Evolutionary conservation across 1,139 yeast genomes (phyloP).

Genomic region (Candida tetrigidarum): DNA sequence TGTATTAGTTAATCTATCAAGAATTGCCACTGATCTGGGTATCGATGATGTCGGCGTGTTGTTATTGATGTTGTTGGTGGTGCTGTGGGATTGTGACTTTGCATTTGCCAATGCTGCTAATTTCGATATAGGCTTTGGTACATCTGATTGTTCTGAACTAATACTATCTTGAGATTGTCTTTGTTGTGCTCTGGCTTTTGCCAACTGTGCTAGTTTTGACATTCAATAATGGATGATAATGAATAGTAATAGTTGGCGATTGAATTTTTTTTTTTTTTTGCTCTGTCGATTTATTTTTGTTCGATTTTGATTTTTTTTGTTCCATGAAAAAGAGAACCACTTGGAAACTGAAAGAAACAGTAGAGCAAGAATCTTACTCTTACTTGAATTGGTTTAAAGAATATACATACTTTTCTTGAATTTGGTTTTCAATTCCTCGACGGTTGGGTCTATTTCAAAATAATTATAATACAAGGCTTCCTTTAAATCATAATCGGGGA

Average conservation of each 20-base stretch:
- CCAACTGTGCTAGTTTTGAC: constrained; percentile 27
- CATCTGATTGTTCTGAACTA: constrained; percentile 5
- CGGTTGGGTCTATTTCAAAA: constrained; percentile 57
- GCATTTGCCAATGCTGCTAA: constrained; percentile 53
- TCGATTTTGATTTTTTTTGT: not conserved
- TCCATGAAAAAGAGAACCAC: not conserved
- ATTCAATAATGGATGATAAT: constrained; percentile 6
- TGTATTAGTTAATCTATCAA: constrained; percentile 20
- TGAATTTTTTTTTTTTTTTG: constrained; percentile 1
- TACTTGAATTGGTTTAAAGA: too few relatives aligned
- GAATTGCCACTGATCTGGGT: constrained; percentile 25
- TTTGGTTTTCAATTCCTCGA: constrained; percentile 53
- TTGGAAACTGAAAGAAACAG: not conserved
- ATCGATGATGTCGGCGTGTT: constrained; percentile 12
- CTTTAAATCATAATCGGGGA: constrained; percentile 56
- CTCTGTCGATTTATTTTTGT: too few relatives aligned
- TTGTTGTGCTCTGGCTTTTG: constrained; percentile 22
- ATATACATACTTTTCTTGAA: constrained; percentile 49
- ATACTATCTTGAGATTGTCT: constrained; percentile 10
- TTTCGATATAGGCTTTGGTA: constrained; percentile 38
- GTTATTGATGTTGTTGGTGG: not conserved
- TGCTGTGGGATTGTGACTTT: constrained; percentile 27
- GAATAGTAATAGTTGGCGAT: not conserved
- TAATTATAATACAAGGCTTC: constrained; percentile 66
- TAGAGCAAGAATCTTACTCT: not conserved